phyloP scores from a whole-genome alignment of 805 yeast species.

The Kodamaea leandrae region DNA sequence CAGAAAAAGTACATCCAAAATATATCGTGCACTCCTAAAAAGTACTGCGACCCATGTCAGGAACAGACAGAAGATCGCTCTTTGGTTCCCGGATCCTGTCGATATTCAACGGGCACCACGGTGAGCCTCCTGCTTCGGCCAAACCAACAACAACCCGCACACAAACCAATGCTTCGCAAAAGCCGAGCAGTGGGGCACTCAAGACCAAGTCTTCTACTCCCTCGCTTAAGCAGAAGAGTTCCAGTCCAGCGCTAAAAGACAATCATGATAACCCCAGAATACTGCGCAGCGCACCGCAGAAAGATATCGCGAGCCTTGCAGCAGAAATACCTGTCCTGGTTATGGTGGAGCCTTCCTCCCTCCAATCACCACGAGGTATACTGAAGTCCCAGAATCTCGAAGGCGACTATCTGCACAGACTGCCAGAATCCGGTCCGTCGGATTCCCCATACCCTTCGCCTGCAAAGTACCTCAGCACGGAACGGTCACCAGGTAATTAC shows the following conservation, averaged over 20 bases:
- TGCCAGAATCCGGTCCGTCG: neutral
- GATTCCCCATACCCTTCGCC: conserved; percentile 1
- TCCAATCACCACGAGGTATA: too few relatives aligned
- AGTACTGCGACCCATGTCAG: conserved; percentile 3
- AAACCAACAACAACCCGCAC: conserved; percentile 3
- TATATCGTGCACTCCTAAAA: neutral
- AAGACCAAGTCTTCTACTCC: neutral
- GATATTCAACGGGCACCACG: conserved; percentile 22
- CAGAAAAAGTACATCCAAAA: neutral
- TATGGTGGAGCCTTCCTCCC: too few relatives aligned
- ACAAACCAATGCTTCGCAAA: neutral
- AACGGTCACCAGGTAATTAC: neutral
- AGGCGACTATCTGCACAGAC: conserved; percentile 1
- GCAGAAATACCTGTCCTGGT: neutral
- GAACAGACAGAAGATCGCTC: conserved; percentile 18
- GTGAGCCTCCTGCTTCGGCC: conserved; percentile 7
- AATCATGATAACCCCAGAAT: neutral
- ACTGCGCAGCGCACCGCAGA: neutral
- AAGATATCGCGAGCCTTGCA: neutral
- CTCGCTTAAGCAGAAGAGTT: neutral
- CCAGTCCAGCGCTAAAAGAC: neutral
- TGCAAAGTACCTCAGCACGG: conserved; percentile 2
- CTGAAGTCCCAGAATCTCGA: neutral
- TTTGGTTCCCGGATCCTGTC: conserved; percentile 33
- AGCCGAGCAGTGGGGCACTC: too few relatives aligned